Evolutionary conservation across 2,329 filamentous ascomycete genomes (phyloP), one percentile per base, ranked within the genome.

Genomic region (Monilinia aucupariae): DNA sequence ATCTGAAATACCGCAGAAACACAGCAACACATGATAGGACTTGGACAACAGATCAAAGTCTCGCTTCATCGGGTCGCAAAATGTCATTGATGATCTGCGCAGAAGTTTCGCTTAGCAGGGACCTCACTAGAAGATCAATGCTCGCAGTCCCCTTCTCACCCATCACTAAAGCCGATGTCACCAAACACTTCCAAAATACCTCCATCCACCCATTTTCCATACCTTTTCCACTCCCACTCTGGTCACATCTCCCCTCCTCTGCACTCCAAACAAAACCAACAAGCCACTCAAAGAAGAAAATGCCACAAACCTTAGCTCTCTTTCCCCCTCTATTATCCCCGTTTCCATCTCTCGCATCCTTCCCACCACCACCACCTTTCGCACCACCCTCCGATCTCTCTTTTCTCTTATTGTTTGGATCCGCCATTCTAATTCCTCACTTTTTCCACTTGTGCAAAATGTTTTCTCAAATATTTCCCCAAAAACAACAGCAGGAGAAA

Each of bases 381-480:
- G 52, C 51, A 41, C 54, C 52, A 39, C 53, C 53, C 7, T 22
- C 60, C 12, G 64, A 61, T n/a, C 64, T 61, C 34, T 63, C 61
- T 50, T 67, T 66, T 41, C 64, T 53, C 32, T 67, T 67, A 30
- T 62, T 62, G 30, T 58, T 64, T 32, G 59, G 47, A n/a, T 62
- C 52, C 20, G 53, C 41, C 59, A 59, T 62, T 32, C 13, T 22
- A 5, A 27, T 32, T 20, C n/a, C 22, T 3, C 17, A 37, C 30
- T 32, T 4, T 27, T 49, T 50, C 13, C 13, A 17, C n/a, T 25
- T 25, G 13, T 43, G 10, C 22, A 25, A 55, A 45, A 27, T 9
- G 25, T 2, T 17, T 20, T 10, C 27, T 22, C 2, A 25, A 15
- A 39, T 39, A 12, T 15, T 39, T 39, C 12, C 37, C 34, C 37